These are phyloP conservation scores for Neurospora sp. DNA, from an alignment of 2,329 filamentous ascomycete species.

Conservation along the genomic window DNA sequence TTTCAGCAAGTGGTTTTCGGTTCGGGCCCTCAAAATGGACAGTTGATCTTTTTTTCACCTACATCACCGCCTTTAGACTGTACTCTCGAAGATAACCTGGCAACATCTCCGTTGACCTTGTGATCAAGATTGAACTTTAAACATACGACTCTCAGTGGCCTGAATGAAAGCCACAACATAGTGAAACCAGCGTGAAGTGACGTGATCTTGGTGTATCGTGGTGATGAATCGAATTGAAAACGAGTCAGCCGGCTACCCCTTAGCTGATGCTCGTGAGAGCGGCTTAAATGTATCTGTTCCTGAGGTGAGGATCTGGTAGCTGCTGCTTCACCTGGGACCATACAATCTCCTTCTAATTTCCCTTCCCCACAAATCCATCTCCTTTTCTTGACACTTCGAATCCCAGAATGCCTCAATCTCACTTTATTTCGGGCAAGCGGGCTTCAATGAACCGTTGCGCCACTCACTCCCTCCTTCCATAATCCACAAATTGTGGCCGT, in stretches of 20 bases:
- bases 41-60: background rate
- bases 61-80: conserved; percentile 22
- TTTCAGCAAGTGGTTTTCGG: background rate
- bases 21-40: background rate
- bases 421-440: too few species aligned
- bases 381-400: too few species aligned
- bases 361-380: too few species aligned
- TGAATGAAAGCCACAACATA: conserved; percentile 3
- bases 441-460: too few species aligned
- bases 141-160: conserved; percentile 7
- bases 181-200: background rate
- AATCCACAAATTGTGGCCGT: too few species aligned
- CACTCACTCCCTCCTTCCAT: too few species aligned
- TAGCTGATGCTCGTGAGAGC: background rate
- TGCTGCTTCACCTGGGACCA: background rate
- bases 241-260: background rate
- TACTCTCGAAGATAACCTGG: conserved; percentile 33
- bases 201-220: background rate
- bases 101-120: conserved; percentile 24
- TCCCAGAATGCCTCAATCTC: too few species aligned
- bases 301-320: background rate
- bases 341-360: too few species aligned
- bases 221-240: background rate
- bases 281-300: background rate
- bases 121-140: conserved; percentile 14